Percentiles rank a stretch among this genome's conserved stretches.
These are phyloP conservation scores for Ophiocordyceps sinensis DNA, from an alignment of 2,329 filamentous ascomycete species.

Conservation along the genomic window DNA sequence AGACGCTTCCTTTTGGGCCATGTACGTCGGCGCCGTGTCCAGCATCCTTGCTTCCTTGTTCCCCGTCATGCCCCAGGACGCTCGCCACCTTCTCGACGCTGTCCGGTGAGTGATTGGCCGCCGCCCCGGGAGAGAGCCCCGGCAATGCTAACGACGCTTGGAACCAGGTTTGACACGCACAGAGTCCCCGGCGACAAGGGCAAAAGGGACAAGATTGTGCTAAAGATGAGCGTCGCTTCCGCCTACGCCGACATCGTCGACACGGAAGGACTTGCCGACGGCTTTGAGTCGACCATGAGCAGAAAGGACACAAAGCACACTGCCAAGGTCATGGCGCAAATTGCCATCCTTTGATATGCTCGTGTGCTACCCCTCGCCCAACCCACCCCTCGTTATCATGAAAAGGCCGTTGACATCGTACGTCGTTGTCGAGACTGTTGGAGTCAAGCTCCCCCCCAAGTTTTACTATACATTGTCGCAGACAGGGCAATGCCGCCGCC, in stretches of 20 bases:
- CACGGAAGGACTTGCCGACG: slow-evolving; percentile 17
- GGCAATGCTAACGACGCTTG: not conserved
- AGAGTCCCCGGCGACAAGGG: slow-evolving; percentile 8
- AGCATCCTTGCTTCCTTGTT: slow-evolving; percentile 26
- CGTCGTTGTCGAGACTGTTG: not conserved
- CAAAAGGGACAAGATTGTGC: slow-evolving; percentile 21
- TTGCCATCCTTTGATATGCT: slow-evolving; percentile 10
- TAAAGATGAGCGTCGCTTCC: slow-evolving; percentile 20
- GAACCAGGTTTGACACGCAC: slow-evolving; percentile 2
- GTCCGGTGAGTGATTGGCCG: slow-evolving; percentile 22
- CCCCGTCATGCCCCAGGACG: slow-evolving; percentile 23
- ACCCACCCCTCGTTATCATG: not conserved
- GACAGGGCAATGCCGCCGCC: not conserved
- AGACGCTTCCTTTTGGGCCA: slow-evolving; percentile 35
- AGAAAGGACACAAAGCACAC: slow-evolving; percentile 14
- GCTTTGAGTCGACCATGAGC: slow-evolving; percentile 19
- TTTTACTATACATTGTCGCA: too few species aligned
- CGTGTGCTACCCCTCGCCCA: not conserved
- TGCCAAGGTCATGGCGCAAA: slow-evolving; percentile 18
- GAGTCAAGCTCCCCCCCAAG: too few species aligned
- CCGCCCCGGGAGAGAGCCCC: not conserved
- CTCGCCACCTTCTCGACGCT: slow-evolving; percentile 17
- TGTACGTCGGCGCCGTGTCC: slow-evolving; percentile 35
- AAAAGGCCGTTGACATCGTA: not conserved
- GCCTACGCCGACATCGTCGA: slow-evolving; percentile 15